Conservation (phyloP, 805 yeast species). For the Wickerhamiella bombiphila region DNA sequence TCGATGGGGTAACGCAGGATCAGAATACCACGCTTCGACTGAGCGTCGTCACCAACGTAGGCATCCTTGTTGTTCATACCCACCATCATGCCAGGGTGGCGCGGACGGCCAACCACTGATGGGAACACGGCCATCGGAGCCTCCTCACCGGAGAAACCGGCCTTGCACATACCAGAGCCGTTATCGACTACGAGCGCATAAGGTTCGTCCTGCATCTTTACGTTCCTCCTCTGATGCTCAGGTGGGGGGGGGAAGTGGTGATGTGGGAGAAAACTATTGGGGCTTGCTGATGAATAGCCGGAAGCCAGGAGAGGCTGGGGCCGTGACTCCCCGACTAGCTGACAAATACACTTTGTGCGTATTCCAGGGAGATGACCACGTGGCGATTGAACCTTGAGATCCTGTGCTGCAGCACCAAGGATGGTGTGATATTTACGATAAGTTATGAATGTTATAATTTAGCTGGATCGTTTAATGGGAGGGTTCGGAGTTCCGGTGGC, state of each 20-base stretch:
- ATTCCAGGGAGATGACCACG: too few relatives aligned
- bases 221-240: neutral
- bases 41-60: conserved; percentile 99
- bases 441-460: too few relatives aligned
- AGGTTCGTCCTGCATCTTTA: conserved; percentile 21
- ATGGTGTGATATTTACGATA: too few relatives aligned
- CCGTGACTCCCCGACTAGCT: too few relatives aligned
- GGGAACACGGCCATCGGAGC: conserved; percentile 99
- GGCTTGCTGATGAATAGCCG: neutral
- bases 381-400: too few relatives aligned
- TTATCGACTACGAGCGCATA: conserved; percentile 73
- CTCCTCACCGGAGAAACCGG: conserved; percentile 99
- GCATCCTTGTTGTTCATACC: conserved; percentile 99
- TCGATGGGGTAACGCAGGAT: conserved; percentile 98
- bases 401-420: too few relatives aligned
- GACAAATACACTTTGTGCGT: too few relatives aligned
- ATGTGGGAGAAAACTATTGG: neutral
- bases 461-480: too few relatives aligned
- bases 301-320: neutral
- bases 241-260: neutral
- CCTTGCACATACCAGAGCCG: conserved; percentile 99
- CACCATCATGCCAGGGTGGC: conserved; percentile 99
- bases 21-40: conserved; percentile 99
- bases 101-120: conserved; percentile 99
- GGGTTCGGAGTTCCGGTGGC: too few relatives aligned